Evolutionary conservation across 179 eudicot genomes (phyloP).

Genomic region (Amaranthus tricolor): DNA sequence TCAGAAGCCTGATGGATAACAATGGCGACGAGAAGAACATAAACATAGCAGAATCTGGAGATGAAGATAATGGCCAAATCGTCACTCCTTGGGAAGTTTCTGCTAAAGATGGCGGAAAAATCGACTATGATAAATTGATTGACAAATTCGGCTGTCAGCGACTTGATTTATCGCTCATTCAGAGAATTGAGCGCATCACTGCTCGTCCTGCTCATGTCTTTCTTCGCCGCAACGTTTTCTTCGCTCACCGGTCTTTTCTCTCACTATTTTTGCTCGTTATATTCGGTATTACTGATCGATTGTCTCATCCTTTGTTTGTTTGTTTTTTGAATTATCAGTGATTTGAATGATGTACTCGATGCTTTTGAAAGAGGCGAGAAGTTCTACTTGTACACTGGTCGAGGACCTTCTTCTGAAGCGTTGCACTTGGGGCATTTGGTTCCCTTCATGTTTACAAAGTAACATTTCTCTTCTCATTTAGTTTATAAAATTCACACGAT

Average conservation of each 20-base stretch:
- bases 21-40: not conserved
- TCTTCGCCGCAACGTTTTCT: slow-evolving; percentile 89
- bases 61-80: slow-evolving; percentile 46
- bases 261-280: not conserved
- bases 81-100: slow-evolving; percentile 89
- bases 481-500: too few species aligned
- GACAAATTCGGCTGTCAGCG: slow-evolving; percentile 80
- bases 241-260: slow-evolving; percentile 64
- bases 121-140: slow-evolving; percentile 82
- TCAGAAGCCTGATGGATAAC: too few species aligned
- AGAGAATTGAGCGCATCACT: slow-evolving; percentile 65
- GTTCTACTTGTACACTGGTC: slow-evolving; percentile 85
- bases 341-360: slow-evolving; percentile 70
- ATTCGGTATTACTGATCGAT: not conserved
- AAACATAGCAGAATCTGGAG: not conserved
- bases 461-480: slow-evolving; percentile 9
- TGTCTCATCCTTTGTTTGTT: not conserved
- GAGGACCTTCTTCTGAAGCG: slow-evolving; percentile 94
- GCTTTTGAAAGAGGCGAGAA: slow-evolving; percentile 81
- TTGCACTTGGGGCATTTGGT: slow-evolving; percentile 92
- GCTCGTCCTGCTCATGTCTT: slow-evolving; percentile 67
- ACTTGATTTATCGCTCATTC: slow-evolving; percentile 48
- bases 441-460: slow-evolving; percentile 98
- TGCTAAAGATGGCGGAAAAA: slow-evolving; percentile 68
- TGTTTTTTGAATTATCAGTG: slow-evolving; percentile 31